Percentiles rank a stretch among this genome's conserved stretches.
Evolutionary conservation across 2,329 filamentous ascomycete genomes (phyloP).

Genomic region (Fusarium annulatum): DNA sequence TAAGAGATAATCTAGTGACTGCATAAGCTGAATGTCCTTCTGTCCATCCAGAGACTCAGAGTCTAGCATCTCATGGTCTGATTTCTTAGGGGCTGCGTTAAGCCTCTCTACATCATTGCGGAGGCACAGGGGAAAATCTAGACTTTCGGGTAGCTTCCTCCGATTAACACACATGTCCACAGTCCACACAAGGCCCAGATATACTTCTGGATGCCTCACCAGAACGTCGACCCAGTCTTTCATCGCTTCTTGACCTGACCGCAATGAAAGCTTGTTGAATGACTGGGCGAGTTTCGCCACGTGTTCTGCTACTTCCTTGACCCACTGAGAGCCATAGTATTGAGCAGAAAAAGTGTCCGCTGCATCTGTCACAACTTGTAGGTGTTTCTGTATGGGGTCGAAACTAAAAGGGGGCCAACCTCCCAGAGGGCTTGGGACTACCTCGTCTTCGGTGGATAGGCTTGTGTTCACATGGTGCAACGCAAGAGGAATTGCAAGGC

Average conservation of each 20-base stretch:
- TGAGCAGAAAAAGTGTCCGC: neutral
- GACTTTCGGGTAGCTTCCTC: neutral
- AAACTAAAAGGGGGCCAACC: rapidly evolving
- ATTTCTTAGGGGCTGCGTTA: rapidly evolving
- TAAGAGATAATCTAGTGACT: neutral
- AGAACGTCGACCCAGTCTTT: neutral
- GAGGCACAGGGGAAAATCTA: neutral
- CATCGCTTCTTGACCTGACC: neutral
- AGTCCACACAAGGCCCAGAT: neutral
- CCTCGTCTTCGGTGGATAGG: rapidly evolving
- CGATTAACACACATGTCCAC: neutral
- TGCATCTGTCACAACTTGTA: neutral
- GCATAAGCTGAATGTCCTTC: neutral
- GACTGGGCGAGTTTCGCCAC: neutral
- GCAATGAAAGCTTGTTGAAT: neutral
- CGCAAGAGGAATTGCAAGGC: neutral
- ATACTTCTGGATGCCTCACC: neutral
- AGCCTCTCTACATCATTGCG: neutral
- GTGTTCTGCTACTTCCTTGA: neutral
- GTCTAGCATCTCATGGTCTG: neutral
- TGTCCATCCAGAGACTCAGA: neutral
- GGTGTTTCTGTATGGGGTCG: rapidly evolving
- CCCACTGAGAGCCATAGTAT: neutral
- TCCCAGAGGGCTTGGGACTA: neutral
- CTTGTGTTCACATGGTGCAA: neutral